A percentile compares a stretch with the other conserved stretches of the same genome.
phyloP scores from a whole-genome alignment of 2,329 filamentous ascomycete species.

The Graphium sp. region DNA sequence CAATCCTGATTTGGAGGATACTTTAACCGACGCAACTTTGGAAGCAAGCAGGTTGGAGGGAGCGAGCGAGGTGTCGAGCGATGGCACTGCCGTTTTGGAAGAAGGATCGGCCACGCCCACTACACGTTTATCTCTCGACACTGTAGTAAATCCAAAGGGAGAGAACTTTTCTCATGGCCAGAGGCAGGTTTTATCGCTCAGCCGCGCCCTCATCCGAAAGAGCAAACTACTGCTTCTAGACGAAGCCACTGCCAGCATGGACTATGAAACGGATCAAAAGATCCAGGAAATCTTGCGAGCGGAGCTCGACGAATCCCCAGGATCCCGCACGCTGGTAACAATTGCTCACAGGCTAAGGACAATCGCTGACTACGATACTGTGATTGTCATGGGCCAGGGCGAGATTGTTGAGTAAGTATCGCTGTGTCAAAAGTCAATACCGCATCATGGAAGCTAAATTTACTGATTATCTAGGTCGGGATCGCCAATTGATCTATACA shows the following conservation, averaged over 20 bases:
- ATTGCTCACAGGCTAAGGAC: slow-evolving; percentile 32
- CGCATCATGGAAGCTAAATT: slow-evolving; percentile 3
- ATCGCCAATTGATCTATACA: slow-evolving; percentile 27
- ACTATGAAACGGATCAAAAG: slow-evolving; percentile 26
- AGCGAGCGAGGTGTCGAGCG: slow-evolving; percentile 4
- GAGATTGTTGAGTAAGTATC: slow-evolving; percentile 22
- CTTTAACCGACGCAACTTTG: too few relatives aligned
- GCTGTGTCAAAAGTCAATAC: neutral
- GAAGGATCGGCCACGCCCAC: slow-evolving; percentile 6
- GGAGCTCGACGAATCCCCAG: slow-evolving; percentile 25
- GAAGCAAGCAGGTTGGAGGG: slow-evolving; percentile 5
- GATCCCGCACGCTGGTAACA: slow-evolving; percentile 26
- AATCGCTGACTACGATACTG: slow-evolving; percentile 31
- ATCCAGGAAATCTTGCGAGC: slow-evolving; percentile 26
- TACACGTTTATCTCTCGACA: slow-evolving; percentile 17
- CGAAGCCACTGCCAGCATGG: slow-evolving; percentile 32
- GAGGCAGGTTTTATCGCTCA: slow-evolving; percentile 29
- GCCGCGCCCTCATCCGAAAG: slow-evolving; percentile 25
- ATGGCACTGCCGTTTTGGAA: neutral
- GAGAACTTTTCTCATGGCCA: slow-evolving; percentile 30
- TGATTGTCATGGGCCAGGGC: slow-evolving; percentile 29
- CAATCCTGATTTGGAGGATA: slow-evolving; percentile 11
- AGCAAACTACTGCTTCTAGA: slow-evolving; percentile 29
- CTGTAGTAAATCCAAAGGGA: slow-evolving; percentile 22
- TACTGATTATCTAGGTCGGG: slow-evolving; percentile 17